Percentiles rank a stretch among this genome's conserved stretches.
These are phyloP conservation scores for Byssochlamys sp. DNA, from an alignment of 2,329 filamentous ascomycete genomes.

Conservation along the genomic window DNA sequence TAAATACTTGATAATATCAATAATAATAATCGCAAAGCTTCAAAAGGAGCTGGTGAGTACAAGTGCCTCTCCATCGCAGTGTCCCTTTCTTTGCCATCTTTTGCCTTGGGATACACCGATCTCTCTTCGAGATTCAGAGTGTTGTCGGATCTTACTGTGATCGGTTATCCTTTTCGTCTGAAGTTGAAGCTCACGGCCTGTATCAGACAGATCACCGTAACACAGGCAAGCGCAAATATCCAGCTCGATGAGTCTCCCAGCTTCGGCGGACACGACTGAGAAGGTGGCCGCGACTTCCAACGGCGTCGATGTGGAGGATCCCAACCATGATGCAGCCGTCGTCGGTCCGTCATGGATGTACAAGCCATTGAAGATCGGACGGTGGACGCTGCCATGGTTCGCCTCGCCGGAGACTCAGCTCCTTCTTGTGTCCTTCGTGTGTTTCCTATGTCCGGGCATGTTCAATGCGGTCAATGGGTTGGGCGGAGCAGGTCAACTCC, in stretches of 20 bases:
- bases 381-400: slow-evolving; percentile 53
- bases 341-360: slow-evolving; percentile 54
- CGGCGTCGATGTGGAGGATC: slow-evolving; percentile 14
- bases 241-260: not conserved
- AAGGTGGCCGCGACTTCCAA: slow-evolving; percentile 23
- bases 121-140: not conserved
- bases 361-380: slow-evolving; percentile 48
- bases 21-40: not conserved
- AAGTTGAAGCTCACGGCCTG: not conserved
- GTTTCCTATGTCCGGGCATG: slow-evolving; percentile 65
- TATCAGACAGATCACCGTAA: not conserved
- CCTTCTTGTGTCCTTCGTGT: slow-evolving; percentile 60
- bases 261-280: slow-evolving; percentile 1
- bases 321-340: slow-evolving; percentile 11
- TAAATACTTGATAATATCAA: not conserved
- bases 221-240: not conserved
- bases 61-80: not conserved
- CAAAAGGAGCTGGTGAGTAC: not conserved
- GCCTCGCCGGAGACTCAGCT: slow-evolving; percentile 66
- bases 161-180: not conserved
- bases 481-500: slow-evolving; percentile 54
- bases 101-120: not conserved
- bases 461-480: slow-evolving; percentile 59
- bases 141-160: not conserved
- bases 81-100: not conserved